Evolutionary conservation across 805 yeast genomes (phyloP), one percentile per base, ranked within the genome.

Genomic region (Yarrowia deformans): DNA sequence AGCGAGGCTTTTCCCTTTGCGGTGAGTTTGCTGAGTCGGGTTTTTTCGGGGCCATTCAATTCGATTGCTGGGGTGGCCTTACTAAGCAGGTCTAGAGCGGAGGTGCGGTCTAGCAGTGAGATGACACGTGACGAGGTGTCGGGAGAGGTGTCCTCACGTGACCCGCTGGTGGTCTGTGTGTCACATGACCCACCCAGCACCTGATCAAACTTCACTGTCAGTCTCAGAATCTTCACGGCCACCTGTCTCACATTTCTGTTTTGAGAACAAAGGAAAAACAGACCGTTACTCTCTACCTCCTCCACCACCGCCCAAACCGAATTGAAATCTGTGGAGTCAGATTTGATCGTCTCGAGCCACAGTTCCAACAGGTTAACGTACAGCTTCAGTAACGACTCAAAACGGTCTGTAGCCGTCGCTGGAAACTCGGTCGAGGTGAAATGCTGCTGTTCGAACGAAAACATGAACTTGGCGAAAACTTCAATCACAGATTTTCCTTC

Each of bases 241-340:
- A 88, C 79, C 70, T 87, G 87, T 68, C 99, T 82, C 13, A 91
- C 84, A 32, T 85, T 82, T 52, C 89, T 83, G 75, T 93, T 97
- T 73, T 93, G 96, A 0, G 97, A 91, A 74, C 97, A 91, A 29
- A 95, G 80, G 75, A 96, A 94, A 74, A 91, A 95, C 39, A 95
- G 79, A 0, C 97, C 99, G 75, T 93, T 91, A 0, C 99, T 98
- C 78, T 95, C 99, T 10, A 94, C 91, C 71, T 94, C 98, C 77
- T 95, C 98, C 58, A 95, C 88, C 0, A 90, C 89, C 0, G 97
- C 90, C 71, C 91, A 87, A 18, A 92, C 87, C 58, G 87, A 87
- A 72, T 90, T 91, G 54, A 72, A 29, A 35, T 76, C 78, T 14
- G 77, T 76, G 23, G 32, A 19, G 40, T 56, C 67, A 40, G 67